Evolutionary conservation across 2,329 filamentous ascomycete genomes (phyloP).

Genomic region (Nemania sp.): DNA sequence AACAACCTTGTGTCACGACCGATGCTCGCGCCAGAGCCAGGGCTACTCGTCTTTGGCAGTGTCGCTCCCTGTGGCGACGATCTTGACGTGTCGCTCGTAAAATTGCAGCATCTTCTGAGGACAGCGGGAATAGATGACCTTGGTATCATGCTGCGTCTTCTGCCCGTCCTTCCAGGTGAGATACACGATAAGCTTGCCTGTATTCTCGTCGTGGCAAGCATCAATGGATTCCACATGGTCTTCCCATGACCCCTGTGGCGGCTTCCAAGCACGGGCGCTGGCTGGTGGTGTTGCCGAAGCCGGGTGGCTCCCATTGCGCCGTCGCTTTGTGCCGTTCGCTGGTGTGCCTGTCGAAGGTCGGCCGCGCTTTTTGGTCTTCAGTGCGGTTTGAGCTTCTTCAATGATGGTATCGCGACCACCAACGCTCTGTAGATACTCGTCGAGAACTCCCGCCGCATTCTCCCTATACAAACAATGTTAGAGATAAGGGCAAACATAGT

Average conservation of each 20-base stretch:
- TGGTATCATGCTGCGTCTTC: slow-evolving; percentile 79
- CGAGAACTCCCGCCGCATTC: slow-evolving; percentile 69
- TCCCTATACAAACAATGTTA: slow-evolving; percentile 55
- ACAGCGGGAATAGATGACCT: slow-evolving; percentile 78
- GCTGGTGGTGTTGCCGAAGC: slow-evolving; percentile 61
- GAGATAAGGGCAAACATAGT: slow-evolving; percentile 15
- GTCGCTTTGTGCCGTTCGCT: slow-evolving; percentile 59
- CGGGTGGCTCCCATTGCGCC: slow-evolving; percentile 64
- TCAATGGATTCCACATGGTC: slow-evolving; percentile 77
- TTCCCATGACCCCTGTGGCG: slow-evolving; percentile 82
- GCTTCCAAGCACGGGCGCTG: slow-evolving; percentile 65
- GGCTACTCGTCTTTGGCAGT: slow-evolving; percentile 39
- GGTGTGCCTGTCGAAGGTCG: slow-evolving; percentile 58
- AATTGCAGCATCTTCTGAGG: slow-evolving; percentile 79
- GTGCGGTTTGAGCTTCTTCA: slow-evolving; percentile 62
- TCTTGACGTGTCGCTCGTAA: slow-evolving; percentile 69
- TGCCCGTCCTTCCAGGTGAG: slow-evolving; percentile 79
- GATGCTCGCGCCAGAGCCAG: background rate
- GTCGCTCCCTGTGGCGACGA: slow-evolving; percentile 55
- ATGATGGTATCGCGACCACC: slow-evolving; percentile 72
- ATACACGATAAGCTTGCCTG: slow-evolving; percentile 72
- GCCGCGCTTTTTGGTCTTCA: slow-evolving; percentile 69
- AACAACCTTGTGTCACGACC: background rate
- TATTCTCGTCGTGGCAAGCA: slow-evolving; percentile 74
- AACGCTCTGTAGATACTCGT: slow-evolving; percentile 71